phyloP scores from a whole-genome alignment of 192 early-diverging fungal genomes.

The Globomyces pollinis-pini region DNA sequence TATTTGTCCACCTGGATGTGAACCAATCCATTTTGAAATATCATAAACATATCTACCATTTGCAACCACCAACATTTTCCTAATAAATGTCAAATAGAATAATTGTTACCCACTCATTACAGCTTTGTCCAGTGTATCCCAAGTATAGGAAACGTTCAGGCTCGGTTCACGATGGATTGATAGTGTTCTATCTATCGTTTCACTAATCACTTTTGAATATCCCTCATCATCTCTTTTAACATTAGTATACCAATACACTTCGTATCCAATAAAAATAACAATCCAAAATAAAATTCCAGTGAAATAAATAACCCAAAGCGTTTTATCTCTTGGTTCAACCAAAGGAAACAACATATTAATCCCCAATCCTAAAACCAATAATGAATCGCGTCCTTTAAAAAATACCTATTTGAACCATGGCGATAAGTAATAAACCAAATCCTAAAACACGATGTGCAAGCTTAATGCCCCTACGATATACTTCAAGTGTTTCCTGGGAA shows the following conservation, averaged over 20 bases:
- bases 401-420: slow-evolving; percentile 25
- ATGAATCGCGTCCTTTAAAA: no score
- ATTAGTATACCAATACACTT: neutral
- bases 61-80: slow-evolving; percentile 31
- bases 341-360: slow-evolving; percentile 28
- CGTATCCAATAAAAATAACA: slow-evolving; percentile 15
- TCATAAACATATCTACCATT: slow-evolving; percentile 41
- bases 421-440: slow-evolving; percentile 11
- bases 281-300: slow-evolving; percentile 17
- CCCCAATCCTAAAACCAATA: no score
- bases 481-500: slow-evolving; percentile 10
- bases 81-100: neutral
- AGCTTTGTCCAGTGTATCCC: slow-evolving; percentile 3
- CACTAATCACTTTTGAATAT: slow-evolving; percentile 1
- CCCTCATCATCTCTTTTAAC: neutral
- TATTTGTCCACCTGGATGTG: slow-evolving; percentile 39
- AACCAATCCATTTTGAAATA: slow-evolving; percentile 28
- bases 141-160: neutral
- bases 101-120: neutral
- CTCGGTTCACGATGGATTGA: neutral
- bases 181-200: no score
- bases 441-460: slow-evolving; percentile 16
- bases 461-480: slow-evolving; percentile 13
- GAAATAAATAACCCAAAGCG: neutral
- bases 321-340: slow-evolving; percentile 12